Percentiles rank a stretch among this genome's conserved stretches.
These are phyloP conservation scores for Thymus quinquecostatus DNA, from an alignment of 257 asterid species.

Conservation along the genomic window DNA sequence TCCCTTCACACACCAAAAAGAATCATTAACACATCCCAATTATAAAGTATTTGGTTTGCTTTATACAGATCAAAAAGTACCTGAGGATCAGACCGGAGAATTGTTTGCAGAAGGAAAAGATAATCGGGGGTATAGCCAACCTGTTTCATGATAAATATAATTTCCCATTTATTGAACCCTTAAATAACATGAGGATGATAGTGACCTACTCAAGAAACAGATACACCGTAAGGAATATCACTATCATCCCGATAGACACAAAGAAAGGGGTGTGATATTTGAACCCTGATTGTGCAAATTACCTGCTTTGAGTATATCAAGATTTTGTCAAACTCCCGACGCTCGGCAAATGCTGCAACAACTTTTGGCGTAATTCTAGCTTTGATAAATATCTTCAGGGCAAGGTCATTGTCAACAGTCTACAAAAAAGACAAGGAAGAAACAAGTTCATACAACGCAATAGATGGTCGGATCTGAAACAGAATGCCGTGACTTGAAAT, in stretches of 20 bases:
- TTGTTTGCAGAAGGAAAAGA: slow-evolving; percentile 96
- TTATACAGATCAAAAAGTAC: slow-evolving; percentile 44
- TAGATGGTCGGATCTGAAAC: slow-evolving; percentile 13
- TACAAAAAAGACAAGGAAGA: slow-evolving; percentile 40
- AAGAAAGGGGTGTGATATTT: background rate
- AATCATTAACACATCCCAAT: slow-evolving; percentile 8
- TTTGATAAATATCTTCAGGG: slow-evolving; percentile 93
- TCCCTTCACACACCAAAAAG: slow-evolving; percentile 61
- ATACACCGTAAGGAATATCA: slow-evolving; percentile 18
- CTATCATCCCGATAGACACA: slow-evolving; percentile 22
- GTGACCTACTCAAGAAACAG: slow-evolving; percentile 16
- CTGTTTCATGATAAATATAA: slow-evolving; percentile 51
- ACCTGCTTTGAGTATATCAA: slow-evolving; percentile 99
- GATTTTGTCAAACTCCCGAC: slow-evolving; percentile 96
- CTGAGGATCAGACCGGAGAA: slow-evolving; percentile 99
- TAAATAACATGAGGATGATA: slow-evolving; percentile 10
- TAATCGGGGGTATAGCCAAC: slow-evolving; percentile 98
- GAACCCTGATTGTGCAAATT: slow-evolving; percentile 6
- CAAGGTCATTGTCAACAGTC: slow-evolving; percentile 99
- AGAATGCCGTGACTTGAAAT: background rate
- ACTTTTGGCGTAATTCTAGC: slow-evolving; percentile 99
- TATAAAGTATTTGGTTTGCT: slow-evolving; percentile 13
- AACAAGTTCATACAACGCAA: slow-evolving; percentile 14
- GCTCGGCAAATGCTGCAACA: slow-evolving; percentile 99
- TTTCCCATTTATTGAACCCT: slow-evolving; percentile 20